Conservation (phyloP, 2,329 filamentous ascomycete species). For the Fusarium lyarnte region DNA sequence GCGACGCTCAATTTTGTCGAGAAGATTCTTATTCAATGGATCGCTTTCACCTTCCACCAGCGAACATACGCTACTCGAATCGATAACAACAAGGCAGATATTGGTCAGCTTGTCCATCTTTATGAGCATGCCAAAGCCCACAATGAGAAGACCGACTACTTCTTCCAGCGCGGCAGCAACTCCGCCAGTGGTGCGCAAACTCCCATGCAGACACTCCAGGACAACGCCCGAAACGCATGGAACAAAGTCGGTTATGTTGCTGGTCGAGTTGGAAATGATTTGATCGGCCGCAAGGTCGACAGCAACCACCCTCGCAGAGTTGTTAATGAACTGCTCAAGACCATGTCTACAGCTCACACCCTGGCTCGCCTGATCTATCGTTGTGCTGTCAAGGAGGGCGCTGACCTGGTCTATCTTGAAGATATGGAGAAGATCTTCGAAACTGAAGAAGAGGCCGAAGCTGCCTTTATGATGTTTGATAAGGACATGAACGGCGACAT, state of each 20-base stretch:
- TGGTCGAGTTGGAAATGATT: slow-evolving; percentile 87
- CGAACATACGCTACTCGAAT: slow-evolving; percentile 92
- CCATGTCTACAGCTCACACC: slow-evolving; percentile 79
- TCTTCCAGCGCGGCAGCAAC: slow-evolving; percentile 56
- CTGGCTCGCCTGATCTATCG: slow-evolving; percentile 89
- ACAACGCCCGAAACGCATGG: slow-evolving; percentile 78
- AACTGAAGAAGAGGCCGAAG: slow-evolving; percentile 85
- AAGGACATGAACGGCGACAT: slow-evolving; percentile 97
- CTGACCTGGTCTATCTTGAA: slow-evolving; percentile 79
- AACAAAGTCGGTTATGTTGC: slow-evolving; percentile 87
- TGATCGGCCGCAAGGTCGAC: slow-evolving; percentile 79
- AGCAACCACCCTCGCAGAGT: slow-evolving; percentile 87
- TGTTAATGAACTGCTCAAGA: slow-evolving; percentile 78
- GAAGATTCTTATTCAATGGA: slow-evolving; percentile 94
- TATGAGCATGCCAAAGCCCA: slow-evolving; percentile 81
- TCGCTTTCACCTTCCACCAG: slow-evolving; percentile 91
- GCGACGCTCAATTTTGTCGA: slow-evolving; percentile 84
- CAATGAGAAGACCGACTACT: slow-evolving; percentile 62
- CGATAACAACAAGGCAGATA: slow-evolving; percentile 91
- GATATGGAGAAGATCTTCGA: slow-evolving; percentile 84
- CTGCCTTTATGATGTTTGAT: slow-evolving; percentile 92
- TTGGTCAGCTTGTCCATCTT: slow-evolving; percentile 66
- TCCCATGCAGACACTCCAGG: slow-evolving; percentile 76
- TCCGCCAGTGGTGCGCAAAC: slow-evolving; percentile 73
- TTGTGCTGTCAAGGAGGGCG: slow-evolving; percentile 79